phyloP scores from a whole-genome alignment of 202 grass and related monocot species.

The Panicum hallii region DNA sequence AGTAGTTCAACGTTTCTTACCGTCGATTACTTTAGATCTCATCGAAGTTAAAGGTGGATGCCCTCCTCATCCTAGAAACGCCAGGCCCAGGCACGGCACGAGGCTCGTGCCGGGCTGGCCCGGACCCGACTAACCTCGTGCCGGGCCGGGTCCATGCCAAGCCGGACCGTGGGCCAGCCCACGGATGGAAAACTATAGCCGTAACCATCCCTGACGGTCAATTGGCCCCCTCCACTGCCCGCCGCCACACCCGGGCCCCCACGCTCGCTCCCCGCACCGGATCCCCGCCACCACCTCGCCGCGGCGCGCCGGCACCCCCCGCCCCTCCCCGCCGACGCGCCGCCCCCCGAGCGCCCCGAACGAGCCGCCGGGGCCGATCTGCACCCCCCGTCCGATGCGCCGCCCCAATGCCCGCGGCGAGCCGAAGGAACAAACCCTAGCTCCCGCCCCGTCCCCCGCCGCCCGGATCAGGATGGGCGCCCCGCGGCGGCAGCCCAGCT shows the following conservation, averaged over 20 bases:
- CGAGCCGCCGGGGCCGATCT: background rate
- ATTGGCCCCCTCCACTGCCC: background rate
- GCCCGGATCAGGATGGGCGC: conserved; percentile 48
- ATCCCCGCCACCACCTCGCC: conserved; percentile 37
- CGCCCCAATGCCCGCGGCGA: conserved; percentile 39
- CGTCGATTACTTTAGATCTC: too few relatives aligned
- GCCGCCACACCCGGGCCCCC: conserved; percentile 17
- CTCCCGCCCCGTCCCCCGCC: conserved; percentile 21
- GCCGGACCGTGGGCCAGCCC: too few relatives aligned
- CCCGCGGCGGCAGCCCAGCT: conserved; percentile 26
- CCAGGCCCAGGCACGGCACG: too few relatives aligned
- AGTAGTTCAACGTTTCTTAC: too few relatives aligned
- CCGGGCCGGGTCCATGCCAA: too few relatives aligned
- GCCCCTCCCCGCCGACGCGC: conserved; percentile 42
- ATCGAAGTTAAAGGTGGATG: too few relatives aligned
- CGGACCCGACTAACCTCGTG: too few relatives aligned
- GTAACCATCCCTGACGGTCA: background rate
- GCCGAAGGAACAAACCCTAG: conserved; percentile 52
- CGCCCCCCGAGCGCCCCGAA: background rate
- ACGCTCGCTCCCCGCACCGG: conserved; percentile 23
- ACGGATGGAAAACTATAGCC: too few relatives aligned
- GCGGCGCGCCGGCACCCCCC: conserved; percentile 48
- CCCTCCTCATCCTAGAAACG: too few relatives aligned
- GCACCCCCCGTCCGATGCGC: conserved; percentile 29
- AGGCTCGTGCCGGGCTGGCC: too few relatives aligned